These are phyloP conservation scores for Fraxinus xanthoxyloides DNA, from an alignment of 305 asterid genomes.

Conservation along the genomic window DNA sequence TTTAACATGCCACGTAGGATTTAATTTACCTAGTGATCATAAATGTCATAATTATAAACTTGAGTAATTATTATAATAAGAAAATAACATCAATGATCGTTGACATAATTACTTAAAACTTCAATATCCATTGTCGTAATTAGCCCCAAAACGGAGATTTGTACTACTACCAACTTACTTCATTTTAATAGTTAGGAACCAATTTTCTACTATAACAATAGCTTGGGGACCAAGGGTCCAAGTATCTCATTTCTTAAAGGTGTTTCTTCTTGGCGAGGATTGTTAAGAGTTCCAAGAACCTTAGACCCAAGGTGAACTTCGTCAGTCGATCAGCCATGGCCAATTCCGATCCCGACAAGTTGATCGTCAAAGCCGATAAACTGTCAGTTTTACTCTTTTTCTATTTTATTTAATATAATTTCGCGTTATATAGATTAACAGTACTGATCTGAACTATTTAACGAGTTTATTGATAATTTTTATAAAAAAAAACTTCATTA, in stretches of 20 bases:
- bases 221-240: not conserved
- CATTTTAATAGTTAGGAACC: not conserved
- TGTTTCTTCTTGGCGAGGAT: not conserved
- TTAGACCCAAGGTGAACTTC: slow-evolving; percentile 28
- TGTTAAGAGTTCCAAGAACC: not conserved
- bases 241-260: not conserved
- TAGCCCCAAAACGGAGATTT: not conserved
- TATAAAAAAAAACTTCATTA: not conserved
- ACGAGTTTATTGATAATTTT: not conserved
- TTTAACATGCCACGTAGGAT: no score
- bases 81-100: not conserved
- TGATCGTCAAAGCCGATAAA: slow-evolving; percentile 90
- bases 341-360: slow-evolving; percentile 71
- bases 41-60: not conserved
- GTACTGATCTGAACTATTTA: not conserved
- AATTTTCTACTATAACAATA: not conserved
- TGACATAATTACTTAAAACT: not conserved
- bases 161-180: not conserved
- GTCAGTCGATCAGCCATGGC: slow-evolving; percentile 49
- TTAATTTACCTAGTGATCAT: not conserved
- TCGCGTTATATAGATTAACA: not conserved
- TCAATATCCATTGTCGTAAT: not conserved
- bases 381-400: slow-evolving; percentile 39
- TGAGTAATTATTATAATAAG: no score
- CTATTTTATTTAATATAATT: not conserved